Conservation (phyloP, 1,284 basidiomycete species). For the Heterobasidion parviporum region DNA sequence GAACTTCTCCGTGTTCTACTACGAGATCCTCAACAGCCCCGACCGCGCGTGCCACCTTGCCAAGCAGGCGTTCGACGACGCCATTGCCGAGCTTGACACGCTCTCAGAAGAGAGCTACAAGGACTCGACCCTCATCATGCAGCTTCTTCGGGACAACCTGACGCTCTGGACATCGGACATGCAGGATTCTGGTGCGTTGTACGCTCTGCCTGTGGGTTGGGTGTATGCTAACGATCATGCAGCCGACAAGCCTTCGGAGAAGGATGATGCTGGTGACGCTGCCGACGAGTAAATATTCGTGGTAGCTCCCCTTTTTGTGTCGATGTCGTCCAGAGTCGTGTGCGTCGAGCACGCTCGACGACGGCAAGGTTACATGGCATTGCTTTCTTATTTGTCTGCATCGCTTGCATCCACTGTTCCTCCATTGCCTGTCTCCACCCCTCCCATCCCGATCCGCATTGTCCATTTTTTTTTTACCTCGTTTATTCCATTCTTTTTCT, state of each 20-base stretch:
- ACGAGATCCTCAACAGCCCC: constrained; percentile 99
- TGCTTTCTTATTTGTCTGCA: not conserved
- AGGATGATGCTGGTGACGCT: constrained; percentile 53
- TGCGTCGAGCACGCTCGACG: not conserved
- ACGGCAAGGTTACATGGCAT: not conserved
- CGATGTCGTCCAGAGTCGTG: constrained; percentile 3
- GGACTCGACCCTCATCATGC: constrained; percentile 98
- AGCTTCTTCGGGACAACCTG: constrained; percentile 96
- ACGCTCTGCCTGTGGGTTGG: not conserved
- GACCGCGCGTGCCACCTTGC: constrained; percentile 99
- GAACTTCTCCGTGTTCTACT: constrained; percentile 99
- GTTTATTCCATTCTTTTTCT: constrained; percentile 4
- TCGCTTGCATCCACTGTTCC: not conserved
- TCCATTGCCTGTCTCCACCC: not conserved
- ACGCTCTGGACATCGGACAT: constrained; percentile 98
- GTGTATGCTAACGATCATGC: not conserved
- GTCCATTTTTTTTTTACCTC: constrained; percentile 3
- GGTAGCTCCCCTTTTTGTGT: constrained; percentile 1
- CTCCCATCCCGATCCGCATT: constrained; percentile 6
- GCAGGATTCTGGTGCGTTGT: constrained; percentile 72
- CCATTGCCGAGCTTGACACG: constrained; percentile 99
- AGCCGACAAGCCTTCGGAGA: constrained; percentile 60
- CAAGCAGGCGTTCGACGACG: constrained; percentile 99
- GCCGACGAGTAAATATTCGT: constrained; percentile 37
- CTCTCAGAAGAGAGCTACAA: constrained; percentile 99